phyloP scores from a whole-genome alignment of 148 eudicot genomes.

The Arbutus unedo region DNA sequence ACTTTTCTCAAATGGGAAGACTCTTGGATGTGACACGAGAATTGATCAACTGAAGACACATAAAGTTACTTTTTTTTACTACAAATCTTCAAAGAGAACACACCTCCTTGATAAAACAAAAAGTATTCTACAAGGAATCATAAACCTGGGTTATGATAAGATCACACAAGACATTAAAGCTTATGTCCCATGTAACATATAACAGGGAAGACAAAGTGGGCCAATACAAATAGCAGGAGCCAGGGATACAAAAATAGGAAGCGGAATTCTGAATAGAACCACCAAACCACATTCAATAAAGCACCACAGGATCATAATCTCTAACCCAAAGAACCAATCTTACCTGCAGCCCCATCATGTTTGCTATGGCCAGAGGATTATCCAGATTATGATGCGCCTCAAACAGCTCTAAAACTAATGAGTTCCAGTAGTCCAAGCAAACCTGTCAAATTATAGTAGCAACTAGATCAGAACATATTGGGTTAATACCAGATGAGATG shows the following conservation, averaged over 20 bases:
- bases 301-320: background rate
- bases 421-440: slow-evolving; percentile 99
- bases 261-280: background rate
- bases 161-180: background rate
- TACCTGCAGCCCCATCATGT: slow-evolving; percentile 94
- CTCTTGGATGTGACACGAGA: background rate
- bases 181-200: background rate
- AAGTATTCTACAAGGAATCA: background rate
- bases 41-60: background rate
- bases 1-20: background rate
- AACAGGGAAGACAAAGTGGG: slow-evolving; percentile 5
- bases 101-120: background rate
- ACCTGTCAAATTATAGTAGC: slow-evolving; percentile 42
- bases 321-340: background rate
- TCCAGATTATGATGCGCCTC: slow-evolving; percentile 76
- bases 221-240: background rate
- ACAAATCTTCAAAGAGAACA: background rate
- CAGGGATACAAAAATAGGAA: background rate
- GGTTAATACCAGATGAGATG: background rate
- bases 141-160: background rate
- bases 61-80: background rate
- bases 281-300: background rate
- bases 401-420: slow-evolving; percentile 76
- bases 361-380: slow-evolving; percentile 65
- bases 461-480: slow-evolving; percentile 1